These are phyloP conservation scores for Populus hybrid DNA, from an alignment of 441 rosid genomes.

Conservation along the genomic window DNA sequence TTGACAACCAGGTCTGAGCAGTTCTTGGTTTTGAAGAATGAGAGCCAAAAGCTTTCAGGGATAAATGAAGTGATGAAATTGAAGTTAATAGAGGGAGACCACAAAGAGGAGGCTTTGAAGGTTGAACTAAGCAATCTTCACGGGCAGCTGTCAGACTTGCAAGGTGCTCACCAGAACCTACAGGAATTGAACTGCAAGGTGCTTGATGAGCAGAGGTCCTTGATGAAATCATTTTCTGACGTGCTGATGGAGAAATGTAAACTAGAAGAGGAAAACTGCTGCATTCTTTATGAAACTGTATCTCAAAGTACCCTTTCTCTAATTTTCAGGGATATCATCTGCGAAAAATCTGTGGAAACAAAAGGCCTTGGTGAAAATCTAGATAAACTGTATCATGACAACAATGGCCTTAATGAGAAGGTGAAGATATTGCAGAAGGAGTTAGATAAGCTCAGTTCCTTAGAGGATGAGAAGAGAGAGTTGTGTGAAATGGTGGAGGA, in stretches of 20 bases:
- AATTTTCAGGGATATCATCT: constrained; percentile 46
- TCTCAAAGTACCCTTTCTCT: constrained; percentile 54
- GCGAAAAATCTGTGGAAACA: constrained; percentile 45
- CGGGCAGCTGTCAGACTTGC: constrained; percentile 43
- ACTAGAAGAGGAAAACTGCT: constrained; percentile 60
- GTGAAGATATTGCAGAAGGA: constrained; percentile 37
- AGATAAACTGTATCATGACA: constrained; percentile 42
- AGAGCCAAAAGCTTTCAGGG: constrained; percentile 39
- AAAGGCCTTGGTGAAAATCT: constrained; percentile 41
- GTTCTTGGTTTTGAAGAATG: constrained; percentile 42
- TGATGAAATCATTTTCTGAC: constrained; percentile 40
- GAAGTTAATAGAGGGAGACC: constrained; percentile 47
- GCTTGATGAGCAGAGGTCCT: constrained; percentile 45
- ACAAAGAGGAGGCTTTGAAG: constrained; percentile 55
- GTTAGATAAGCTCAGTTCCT: constrained; percentile 41
- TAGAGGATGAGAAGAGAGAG: constrained; percentile 45
- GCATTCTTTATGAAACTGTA: constrained; percentile 44
- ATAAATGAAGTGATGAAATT: constrained; percentile 51
- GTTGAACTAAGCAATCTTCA: constrained; percentile 50
- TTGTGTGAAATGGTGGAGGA: constrained; percentile 45
- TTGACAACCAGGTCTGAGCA: constrained; percentile 44
- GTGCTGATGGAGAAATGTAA: constrained; percentile 46
- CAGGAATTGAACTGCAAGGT: constrained; percentile 49
- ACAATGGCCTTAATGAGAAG: constrained; percentile 56
- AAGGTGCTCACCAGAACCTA: constrained; percentile 40